Evolutionary conservation across 257 asterid genomes (phyloP), one percentile per base, ranked within the genome.

Genomic region (Lantana camara): DNA sequence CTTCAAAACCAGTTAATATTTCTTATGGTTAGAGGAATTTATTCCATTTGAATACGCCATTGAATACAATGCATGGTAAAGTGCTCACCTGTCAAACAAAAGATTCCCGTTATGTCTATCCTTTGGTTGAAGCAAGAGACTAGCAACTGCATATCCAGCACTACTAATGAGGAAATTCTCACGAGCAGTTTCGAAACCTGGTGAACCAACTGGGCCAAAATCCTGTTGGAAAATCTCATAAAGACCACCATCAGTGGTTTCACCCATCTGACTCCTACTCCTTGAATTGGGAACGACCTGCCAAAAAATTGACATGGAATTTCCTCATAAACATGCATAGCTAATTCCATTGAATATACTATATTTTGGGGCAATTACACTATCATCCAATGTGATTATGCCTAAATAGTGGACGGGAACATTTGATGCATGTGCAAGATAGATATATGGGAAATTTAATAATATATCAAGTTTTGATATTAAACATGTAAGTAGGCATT

Each of bases 181-280:
- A 9, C 99, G 95, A 45, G 99, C 99, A 73, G 97, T 80, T 85
- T 94, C 99, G 59, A 90, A 94, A 79, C 80, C 84, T 40, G 97
- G 88, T 8, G 97, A 86, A 49, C 99, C 99, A 66, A 94, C 97
- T 51, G 97, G 96, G 34, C 99, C 99, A 72, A 79, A 94, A 78
- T 94, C 99, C 84, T 90, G 97, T 75, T 94, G 99, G 70, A 94
- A 94, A 67, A 94, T 94, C 85, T 94, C 97, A 68, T 88, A 94
- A 24, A 94, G 82, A 71, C 99, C 99, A 77, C 99, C 99, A 69
- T 94, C 99, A 53, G 93, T 94, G 49, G 96, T 94, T 89, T 94
- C 99, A 66, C 99, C 99, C 99, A 94, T 94, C 86, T 94, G 99
- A 73, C 99, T 94, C 83, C 99, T 86, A 81, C 99, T 94, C 62